Evolutionary conservation across 768 basidiomycete genomes (phyloP).

Genomic region (Candolleomyces efflorescens): DNA sequence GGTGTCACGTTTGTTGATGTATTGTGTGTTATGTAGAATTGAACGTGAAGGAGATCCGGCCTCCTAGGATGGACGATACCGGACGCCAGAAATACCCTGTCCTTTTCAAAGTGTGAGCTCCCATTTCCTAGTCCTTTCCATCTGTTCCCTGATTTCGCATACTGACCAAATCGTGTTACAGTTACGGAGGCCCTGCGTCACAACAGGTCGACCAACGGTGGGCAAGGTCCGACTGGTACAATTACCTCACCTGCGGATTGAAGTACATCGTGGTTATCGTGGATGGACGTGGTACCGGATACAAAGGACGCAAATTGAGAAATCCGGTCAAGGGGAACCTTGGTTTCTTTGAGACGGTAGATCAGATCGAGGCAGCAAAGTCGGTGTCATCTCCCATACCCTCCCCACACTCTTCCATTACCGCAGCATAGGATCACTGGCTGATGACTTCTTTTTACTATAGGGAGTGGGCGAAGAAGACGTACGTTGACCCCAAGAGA

Average conservation of each 20-base stretch:
- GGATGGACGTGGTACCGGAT: slow-evolving; percentile 94
- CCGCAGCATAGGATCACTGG: background rate
- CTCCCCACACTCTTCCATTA: background rate
- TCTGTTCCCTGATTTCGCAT: background rate
- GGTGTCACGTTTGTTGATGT: too few species aligned
- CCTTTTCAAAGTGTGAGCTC: slow-evolving; percentile 74
- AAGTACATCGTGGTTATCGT: slow-evolving; percentile 85
- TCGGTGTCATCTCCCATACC: slow-evolving; percentile 29
- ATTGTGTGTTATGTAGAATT: too few species aligned
- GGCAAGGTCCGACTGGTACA: slow-evolving; percentile 70
- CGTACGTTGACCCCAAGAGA: slow-evolving; percentile 82
- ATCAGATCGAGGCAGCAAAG: slow-evolving; percentile 89
- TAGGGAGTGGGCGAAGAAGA: slow-evolving; percentile 80
- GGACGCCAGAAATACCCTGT: slow-evolving; percentile 97
- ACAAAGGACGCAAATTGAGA: slow-evolving; percentile 77
- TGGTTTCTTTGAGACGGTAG: slow-evolving; percentile 83
- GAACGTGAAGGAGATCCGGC: slow-evolving; percentile 88
- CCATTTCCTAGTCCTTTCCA: background rate
- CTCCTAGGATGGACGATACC: slow-evolving; percentile 89
- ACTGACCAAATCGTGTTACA: slow-evolving; percentile 20
- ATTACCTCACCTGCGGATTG: slow-evolving; percentile 76
- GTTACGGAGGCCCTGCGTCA: slow-evolving; percentile 88
- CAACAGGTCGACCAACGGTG: slow-evolving; percentile 72
- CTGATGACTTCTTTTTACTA: background rate
- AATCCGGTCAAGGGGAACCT: slow-evolving; percentile 88